These are phyloP conservation scores for Backusella circina DNA, from an alignment of 192 early-diverging fungal species.

Conservation along the genomic window DNA sequence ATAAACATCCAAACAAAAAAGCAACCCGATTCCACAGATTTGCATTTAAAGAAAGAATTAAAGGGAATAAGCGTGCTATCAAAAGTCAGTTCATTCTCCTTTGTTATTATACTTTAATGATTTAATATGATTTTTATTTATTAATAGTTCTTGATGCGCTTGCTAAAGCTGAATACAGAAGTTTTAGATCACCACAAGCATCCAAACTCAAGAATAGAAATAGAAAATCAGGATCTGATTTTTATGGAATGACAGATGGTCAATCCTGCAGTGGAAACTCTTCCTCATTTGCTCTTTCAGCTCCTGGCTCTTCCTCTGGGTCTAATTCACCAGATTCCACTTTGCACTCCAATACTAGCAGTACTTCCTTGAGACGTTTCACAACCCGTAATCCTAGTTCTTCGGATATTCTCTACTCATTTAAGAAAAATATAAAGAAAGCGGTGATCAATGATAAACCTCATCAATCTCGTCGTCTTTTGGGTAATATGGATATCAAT, in stretches of 20 bases:
- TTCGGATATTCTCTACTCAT: conserved; percentile 3
- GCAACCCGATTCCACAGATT: conserved; percentile 30
- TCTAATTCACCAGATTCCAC: background rate
- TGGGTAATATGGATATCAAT: conserved; percentile 23
- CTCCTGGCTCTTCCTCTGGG: background rate
- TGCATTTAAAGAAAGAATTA: conserved; percentile 27
- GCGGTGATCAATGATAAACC: conserved; percentile 22
- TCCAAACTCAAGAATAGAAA: background rate
- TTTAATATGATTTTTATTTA: background rate
- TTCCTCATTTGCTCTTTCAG: background rate
- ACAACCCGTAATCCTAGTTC: background rate
- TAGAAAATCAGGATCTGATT: background rate
- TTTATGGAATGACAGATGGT: background rate
- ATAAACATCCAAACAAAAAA: background rate
- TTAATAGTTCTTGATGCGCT: conserved; percentile 27
- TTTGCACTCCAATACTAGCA: background rate
- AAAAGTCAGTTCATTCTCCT: conserved; percentile 12
- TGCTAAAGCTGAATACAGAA: conserved; percentile 23
- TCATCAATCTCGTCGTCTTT: conserved; percentile 6
- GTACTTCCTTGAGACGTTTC: background rate
- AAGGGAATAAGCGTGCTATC: conserved; percentile 21
- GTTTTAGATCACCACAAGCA: background rate
- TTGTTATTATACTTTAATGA: background rate
- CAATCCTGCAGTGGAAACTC: background rate
- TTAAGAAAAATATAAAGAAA: conserved; percentile 16